phyloP scores from a whole-genome alignment of 306 rosid genomes.

The Amphicarpaea edgeworthii region DNA sequence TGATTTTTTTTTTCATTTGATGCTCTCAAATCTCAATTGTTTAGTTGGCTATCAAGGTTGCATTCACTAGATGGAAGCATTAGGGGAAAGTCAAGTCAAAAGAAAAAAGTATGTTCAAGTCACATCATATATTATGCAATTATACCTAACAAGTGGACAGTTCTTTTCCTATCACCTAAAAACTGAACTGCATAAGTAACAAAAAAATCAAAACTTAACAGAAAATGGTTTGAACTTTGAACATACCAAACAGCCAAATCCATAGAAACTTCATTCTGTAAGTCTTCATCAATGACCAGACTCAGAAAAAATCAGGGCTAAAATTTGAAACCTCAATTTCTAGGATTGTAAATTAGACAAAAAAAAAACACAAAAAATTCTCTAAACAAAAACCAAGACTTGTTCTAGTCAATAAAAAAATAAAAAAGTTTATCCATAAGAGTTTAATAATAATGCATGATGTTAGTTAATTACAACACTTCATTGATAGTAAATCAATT shows the following conservation, averaged over 20 bases:
- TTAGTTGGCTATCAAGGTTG: conserved; percentile 1
- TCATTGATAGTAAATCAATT: too few relatives aligned
- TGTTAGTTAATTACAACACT: too few relatives aligned
- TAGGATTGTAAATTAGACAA: not conserved
- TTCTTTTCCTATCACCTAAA: conserved; percentile 29
- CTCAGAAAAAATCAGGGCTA: not conserved
- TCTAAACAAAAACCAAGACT: not conserved
- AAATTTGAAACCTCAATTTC: not conserved
- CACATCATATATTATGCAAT: conserved; percentile 16
- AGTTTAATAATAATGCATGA: too few relatives aligned
- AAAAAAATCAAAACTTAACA: not conserved
- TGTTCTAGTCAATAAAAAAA: not conserved
- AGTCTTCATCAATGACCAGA: not conserved
- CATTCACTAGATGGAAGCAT: not conserved
- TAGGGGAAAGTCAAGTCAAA: conserved; percentile 1
- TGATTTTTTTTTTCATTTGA: conserved; percentile 27
- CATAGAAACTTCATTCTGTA: not conserved
- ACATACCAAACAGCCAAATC: conserved; percentile 9
- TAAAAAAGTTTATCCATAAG: not conserved
- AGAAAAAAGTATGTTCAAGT: not conserved
- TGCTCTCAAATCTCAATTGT: not conserved
- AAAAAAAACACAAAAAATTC: not conserved
- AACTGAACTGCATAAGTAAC: conserved; percentile 8
- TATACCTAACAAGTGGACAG: conserved; percentile 13
- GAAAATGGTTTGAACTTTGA: conserved; percentile 14